A percentile compares a stretch with the other conserved stretches of the same genome.
phyloP scores from a whole-genome alignment of 2,329 filamentous ascomycete species.

The Chrysoporthe puriensis region DNA sequence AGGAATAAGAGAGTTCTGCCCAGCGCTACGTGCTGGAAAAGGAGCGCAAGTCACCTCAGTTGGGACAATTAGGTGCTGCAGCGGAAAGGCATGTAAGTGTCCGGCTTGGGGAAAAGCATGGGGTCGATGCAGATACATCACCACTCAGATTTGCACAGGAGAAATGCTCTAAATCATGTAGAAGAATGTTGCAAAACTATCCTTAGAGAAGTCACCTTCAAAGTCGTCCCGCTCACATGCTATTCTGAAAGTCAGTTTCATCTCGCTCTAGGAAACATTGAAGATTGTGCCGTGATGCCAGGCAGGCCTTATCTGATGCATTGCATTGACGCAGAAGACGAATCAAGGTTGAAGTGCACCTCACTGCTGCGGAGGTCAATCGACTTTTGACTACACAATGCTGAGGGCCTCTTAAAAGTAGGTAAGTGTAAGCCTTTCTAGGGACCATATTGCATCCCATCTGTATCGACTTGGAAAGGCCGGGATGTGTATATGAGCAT shows the following conservation, averaged over 20 bases:
- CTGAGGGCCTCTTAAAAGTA: too few species aligned
- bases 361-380: not conserved
- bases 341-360: not conserved
- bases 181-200: not conserved
- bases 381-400: not conserved
- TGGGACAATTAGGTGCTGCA: not conserved
- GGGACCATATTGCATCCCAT: too few species aligned
- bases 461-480: too few species aligned
- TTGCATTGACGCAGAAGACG: not conserved
- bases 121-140: not conserved
- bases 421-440: too few species aligned
- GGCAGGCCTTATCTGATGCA: not conserved
- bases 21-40: too few species aligned
- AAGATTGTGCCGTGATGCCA: not conserved
- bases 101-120: not conserved
- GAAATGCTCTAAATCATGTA: not conserved
- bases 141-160: slow-evolving; percentile 4
- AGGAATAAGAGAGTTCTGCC: not conserved
- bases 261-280: not conserved
- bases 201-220: not conserved
- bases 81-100: not conserved
- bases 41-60: not conserved
- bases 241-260: too few species aligned
- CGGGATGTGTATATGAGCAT: too few species aligned
- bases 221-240: not conserved